Percentiles rank a stretch among this genome's conserved stretches.
phyloP scores from a whole-genome alignment of 805 yeast genomes.

The Saccharomycopsis lassenensis region DNA sequence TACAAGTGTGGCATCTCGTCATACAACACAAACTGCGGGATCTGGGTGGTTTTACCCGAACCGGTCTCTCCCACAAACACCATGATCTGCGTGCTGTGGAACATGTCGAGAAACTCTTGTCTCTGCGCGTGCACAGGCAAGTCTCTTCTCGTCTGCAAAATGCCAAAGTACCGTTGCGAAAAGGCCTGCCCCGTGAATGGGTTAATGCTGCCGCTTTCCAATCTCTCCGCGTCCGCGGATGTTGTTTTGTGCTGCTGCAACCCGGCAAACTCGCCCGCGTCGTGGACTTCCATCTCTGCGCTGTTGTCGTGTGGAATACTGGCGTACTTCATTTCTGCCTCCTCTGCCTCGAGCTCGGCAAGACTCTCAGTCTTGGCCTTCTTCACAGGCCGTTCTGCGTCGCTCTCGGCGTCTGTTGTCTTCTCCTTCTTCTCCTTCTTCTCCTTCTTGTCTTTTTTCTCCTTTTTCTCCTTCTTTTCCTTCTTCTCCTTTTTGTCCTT shows the following conservation, averaged over 20 bases:
- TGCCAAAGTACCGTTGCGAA: slow-evolving; percentile 60
- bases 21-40: slow-evolving; percentile 77
- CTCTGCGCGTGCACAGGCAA: slow-evolving; percentile 93
- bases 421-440: slow-evolving; percentile 1
- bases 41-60: slow-evolving; percentile 97
- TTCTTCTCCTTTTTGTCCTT: too few species aligned
- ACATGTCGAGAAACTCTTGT: slow-evolving; percentile 73
- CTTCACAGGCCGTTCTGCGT: slow-evolving; percentile 18
- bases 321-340: slow-evolving; percentile 21
- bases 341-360: slow-evolving; percentile 23
- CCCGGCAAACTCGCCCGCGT: slow-evolving; percentile 29
- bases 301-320: not conserved
- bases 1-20: slow-evolving; percentile 80
- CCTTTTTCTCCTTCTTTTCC: too few species aligned
- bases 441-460: too few species aligned
- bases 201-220: slow-evolving; percentile 52
- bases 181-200: slow-evolving; percentile 70
- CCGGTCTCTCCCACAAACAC: slow-evolving; percentile 99
- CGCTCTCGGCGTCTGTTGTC: not conserved
- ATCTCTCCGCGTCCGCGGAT: slow-evolving; percentile 44
- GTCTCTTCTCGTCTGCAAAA: slow-evolving; percentile 68
- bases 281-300: slow-evolving; percentile 8
- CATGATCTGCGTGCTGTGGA: slow-evolving; percentile 85
- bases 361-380: slow-evolving; percentile 21
- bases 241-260: slow-evolving; percentile 54